Base-by-base conservation (phyloP, 2,329 filamentous ascomycete species). In the Calonectria pseudoturangicola region DNA sequence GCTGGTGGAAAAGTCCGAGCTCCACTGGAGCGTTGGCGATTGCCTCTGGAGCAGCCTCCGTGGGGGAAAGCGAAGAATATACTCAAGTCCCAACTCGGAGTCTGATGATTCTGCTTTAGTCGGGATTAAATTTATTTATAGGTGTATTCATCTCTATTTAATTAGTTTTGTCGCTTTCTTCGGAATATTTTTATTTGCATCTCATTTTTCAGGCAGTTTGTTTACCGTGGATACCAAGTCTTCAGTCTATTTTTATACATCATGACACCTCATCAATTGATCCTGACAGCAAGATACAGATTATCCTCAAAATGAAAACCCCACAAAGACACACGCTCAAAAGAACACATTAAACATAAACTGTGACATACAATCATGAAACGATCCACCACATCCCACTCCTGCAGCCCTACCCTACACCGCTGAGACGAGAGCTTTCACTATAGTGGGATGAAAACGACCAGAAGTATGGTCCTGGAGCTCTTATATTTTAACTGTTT, bases 21-120 rank as follows among this genome's bases (percentile, higher is more conserved):
- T 79, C 77, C 77, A 79, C 77, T 30, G 33, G 30, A 39, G 47
- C 16, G 43, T 47, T 66, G 27, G 47, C 33, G 33, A 41, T 39
- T 47, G n/a, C 28, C 15, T 33, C 16, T 62, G 28, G 43, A 56
- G 41, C 27, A n/a, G 58, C 41, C 58, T 28, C 39, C 21, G 15
- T 21, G 21, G 6, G 33, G 18, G 18, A 27, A 2, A 25, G 21
- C 9, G 9, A 25, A 41, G 36, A 25, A 41, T 39, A 25, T 12
- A 60, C 15, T 33, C 54, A 58, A n/a, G 21, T 27, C 2, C 54
- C 36, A 27, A 41, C n/a, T 36, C 8, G 12, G n/a, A 41, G 16
- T 41, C 9, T 27, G 15, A 25, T 21, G 21, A 21, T 15, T 4
- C 18, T 18, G 18, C 2, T 36, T 36, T 36, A 8, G 10, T n/a